Percentiles rank a stretch among this genome's conserved stretches.
Conservation (phyloP, 2,329 filamentous ascomycete genomes). For the Cordyceps cicadae region DNA sequence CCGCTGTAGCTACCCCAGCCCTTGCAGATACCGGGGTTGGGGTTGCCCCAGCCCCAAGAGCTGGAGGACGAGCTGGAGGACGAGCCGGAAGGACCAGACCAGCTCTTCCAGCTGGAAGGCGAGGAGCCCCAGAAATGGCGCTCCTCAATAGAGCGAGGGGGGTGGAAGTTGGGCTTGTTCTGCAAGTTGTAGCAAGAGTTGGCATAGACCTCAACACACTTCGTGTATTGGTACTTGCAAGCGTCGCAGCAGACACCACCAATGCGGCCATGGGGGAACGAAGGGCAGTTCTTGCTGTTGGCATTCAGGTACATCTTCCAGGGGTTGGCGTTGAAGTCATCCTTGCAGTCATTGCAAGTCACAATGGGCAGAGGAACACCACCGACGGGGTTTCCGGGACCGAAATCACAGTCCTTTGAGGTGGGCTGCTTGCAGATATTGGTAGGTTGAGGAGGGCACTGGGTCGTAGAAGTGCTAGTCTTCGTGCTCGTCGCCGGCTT, state of each 20-base stretch:
- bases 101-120: not conserved
- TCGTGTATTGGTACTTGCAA: slow-evolving; percentile 43
- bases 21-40: slow-evolving; percentile 3
- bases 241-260: slow-evolving; percentile 40
- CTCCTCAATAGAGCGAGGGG: slow-evolving; percentile 5
- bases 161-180: slow-evolving; percentile 19
- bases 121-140: not conserved
- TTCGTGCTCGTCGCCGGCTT: slow-evolving; percentile 22
- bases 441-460: slow-evolving; percentile 38
- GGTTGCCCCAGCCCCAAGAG: slow-evolving; percentile 2
- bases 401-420: slow-evolving; percentile 56
- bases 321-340: slow-evolving; percentile 33
- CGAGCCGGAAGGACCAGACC: not conserved
- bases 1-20: slow-evolving; percentile 11
- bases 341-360: slow-evolving; percentile 44
- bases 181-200: slow-evolving; percentile 35
- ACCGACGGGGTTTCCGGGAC: slow-evolving; percentile 50
- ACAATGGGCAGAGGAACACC: slow-evolving; percentile 44
- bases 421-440: slow-evolving; percentile 46
- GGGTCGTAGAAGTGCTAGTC: slow-evolving; percentile 20
- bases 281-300: slow-evolving; percentile 34
- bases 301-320: slow-evolving; percentile 46
- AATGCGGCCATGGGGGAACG: slow-evolving; percentile 31
- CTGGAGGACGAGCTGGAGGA: slow-evolving; percentile 6
- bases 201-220: slow-evolving; percentile 41